Evolutionary conservation across 2,329 filamentous ascomycete genomes (phyloP).

Genomic region (Huntiella abstrusa): DNA sequence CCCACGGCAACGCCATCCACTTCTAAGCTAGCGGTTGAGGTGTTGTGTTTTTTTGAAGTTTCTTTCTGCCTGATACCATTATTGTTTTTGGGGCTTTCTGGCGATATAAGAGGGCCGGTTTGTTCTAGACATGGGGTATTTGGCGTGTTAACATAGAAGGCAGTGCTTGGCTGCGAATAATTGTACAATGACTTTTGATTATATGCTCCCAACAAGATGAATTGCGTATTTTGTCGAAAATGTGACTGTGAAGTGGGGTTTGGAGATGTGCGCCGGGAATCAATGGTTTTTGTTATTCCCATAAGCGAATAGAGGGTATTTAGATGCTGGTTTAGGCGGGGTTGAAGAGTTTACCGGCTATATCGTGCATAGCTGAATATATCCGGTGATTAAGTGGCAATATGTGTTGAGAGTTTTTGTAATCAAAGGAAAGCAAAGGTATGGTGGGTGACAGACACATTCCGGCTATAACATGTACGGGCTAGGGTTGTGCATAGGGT

Average conservation of each 20-base stretch:
- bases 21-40: constrained; percentile 35
- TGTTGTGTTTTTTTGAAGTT: no score
- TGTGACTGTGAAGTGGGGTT: no score
- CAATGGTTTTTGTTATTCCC: background rate
- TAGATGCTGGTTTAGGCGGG: background rate
- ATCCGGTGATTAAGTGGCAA: no score
- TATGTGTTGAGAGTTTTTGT: no score
- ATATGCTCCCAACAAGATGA: background rate
- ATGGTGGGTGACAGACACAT: no score
- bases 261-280: no score
- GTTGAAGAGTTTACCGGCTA: no score
- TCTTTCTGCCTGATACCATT: background rate
- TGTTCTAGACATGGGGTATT: background rate
- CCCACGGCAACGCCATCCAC: constrained; percentile 88
- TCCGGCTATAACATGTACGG: no score
- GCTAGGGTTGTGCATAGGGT: no score
- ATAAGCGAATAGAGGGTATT: background rate
- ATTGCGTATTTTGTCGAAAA: no score
- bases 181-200: constrained; percentile 11
- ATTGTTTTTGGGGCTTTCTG: background rate
- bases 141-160: constrained; percentile 5
- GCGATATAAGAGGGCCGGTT: background rate
- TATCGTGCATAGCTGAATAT: no score
- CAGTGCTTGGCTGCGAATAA: constrained; percentile 8
- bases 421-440: no score